A percentile compares a stretch with the other conserved stretches of the same genome.
Conservation (phyloP, 768 basidiomycete species). For the Mycena kentingensis region DNA sequence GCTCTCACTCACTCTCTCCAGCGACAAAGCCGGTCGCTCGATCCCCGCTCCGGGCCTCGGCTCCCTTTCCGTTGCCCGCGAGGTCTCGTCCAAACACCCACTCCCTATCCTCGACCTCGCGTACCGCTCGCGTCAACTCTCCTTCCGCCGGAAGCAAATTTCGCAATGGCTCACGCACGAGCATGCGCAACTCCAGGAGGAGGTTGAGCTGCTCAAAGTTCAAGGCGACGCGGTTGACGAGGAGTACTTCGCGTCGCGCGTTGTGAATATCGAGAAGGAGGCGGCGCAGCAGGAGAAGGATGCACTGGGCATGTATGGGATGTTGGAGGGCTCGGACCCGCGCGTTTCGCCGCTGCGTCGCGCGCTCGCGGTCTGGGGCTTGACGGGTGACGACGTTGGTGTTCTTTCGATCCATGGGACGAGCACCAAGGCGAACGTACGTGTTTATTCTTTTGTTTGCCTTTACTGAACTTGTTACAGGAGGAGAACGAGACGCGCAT, state of each 20-base stretch:
- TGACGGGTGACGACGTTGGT: constrained; percentile 90
- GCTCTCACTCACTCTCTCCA: constrained; percentile 33
- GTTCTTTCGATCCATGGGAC: constrained; percentile 89
- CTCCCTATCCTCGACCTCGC: constrained; percentile 79
- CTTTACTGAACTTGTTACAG: constrained; percentile 36
- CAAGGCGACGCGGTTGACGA: constrained; percentile 55
- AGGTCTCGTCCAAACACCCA: constrained; percentile 78
- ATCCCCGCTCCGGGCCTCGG: constrained; percentile 97
- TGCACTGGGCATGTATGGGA: constrained; percentile 90
- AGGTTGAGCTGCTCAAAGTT: constrained; percentile 62
- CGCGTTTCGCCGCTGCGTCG: constrained; percentile 89
- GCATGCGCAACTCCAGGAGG: constrained; percentile 79
- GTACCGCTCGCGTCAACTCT: constrained; percentile 91
- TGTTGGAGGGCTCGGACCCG: constrained; percentile 88
- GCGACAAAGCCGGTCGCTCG: constrained; percentile 98
- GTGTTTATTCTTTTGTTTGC: constrained; percentile 24
- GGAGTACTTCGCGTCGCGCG: constrained; percentile 72
- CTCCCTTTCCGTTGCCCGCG: constrained; percentile 84
- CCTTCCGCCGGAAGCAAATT: constrained; percentile 95
- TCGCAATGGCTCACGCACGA: constrained; percentile 93
- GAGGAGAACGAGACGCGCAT: constrained; percentile 98
- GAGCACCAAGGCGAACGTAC: constrained; percentile 79
- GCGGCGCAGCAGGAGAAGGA: constrained; percentile 92
- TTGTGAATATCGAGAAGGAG: constrained; percentile 87
- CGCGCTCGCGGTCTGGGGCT: constrained; percentile 95